A percentile compares a stretch with the other conserved stretches of the same genome.
Evolutionary conservation across 352 stramenopile genomes (phyloP).

Genomic region (Heterotrichella gracilis): DNA sequence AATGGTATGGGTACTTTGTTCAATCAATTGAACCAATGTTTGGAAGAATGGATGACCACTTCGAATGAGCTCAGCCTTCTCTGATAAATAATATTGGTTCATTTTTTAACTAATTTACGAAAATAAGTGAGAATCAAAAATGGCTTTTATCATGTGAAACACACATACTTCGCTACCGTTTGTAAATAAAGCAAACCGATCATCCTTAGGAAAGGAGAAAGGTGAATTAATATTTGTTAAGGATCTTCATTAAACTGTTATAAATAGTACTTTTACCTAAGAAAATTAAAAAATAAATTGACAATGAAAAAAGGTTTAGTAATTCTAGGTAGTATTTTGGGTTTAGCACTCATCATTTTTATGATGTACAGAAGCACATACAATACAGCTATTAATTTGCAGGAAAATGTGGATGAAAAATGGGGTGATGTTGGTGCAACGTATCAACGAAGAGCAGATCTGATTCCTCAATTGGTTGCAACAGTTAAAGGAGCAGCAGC

Average conservation of each 20-base stretch:
- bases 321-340: background rate
- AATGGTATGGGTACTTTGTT: background rate
- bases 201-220: no score
- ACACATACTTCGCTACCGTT: no score
- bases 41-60: background rate
- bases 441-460: background rate
- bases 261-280: no score
- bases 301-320: conserved; percentile 5
- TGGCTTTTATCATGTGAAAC: no score
- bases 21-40: background rate
- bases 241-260: no score
- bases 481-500: background rate
- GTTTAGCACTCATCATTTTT: background rate
- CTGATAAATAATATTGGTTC: background rate
- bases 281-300: background rate
- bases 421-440: background rate
- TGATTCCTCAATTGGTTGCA: background rate
- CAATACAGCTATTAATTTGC: background rate
- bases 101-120: background rate
- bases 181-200: no score
- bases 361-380: background rate
- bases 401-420: conserved; percentile 6
- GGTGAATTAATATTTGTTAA: no score
- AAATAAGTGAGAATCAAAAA: no score
- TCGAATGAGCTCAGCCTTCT: background rate